A percentile compares a stretch with the other conserved stretches of the same genome.
These are phyloP conservation scores for Globisporangium orthogonon DNA, from an alignment of 352 stramenopile genomes.

Conservation along the genomic window DNA sequence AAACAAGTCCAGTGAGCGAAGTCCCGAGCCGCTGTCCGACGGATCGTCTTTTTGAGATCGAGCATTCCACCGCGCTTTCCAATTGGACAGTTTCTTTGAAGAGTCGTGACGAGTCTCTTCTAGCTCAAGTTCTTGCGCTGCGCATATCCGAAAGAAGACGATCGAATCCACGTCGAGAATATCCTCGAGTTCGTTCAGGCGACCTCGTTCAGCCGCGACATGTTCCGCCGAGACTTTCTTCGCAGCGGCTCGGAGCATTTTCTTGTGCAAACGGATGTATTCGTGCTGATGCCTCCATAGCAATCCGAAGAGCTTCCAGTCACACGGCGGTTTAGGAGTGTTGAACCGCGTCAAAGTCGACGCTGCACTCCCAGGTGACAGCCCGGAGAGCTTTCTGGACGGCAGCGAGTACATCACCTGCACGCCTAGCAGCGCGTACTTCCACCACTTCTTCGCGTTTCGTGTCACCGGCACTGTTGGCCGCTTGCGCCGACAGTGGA, in stretches of 20 bases:
- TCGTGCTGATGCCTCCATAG: slow-evolving; percentile 56
- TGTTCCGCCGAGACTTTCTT: slow-evolving; percentile 49
- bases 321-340: slow-evolving; percentile 16
- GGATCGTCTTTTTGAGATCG: slow-evolving; percentile 10
- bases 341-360: slow-evolving; percentile 9
- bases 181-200: slow-evolving; percentile 61
- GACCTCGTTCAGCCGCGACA: slow-evolving; percentile 35
- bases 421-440: slow-evolving; percentile 68
- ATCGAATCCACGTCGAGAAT: slow-evolving; percentile 69
- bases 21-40: slow-evolving; percentile 2
- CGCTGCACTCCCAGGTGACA: not conserved
- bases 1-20: slow-evolving; percentile 21
- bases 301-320: slow-evolving; percentile 59
- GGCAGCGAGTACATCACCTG: slow-evolving; percentile 46
- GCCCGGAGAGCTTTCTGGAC: slow-evolving; percentile 7
- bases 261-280: slow-evolving; percentile 77
- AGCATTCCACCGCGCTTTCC: slow-evolving; percentile 62
- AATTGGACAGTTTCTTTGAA: slow-evolving; percentile 54
- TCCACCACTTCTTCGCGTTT: slow-evolving; percentile 62
- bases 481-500: slow-evolving; percentile 66
- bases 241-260: slow-evolving; percentile 42
- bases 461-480: slow-evolving; percentile 38
- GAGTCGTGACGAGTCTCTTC: slow-evolving; percentile 63
- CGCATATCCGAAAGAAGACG: slow-evolving; percentile 76
- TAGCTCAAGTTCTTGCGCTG: slow-evolving; percentile 52